phyloP scores from a whole-genome alignment of 352 stramenopile genomes.

The Aphanomyces stellatus region DNA sequence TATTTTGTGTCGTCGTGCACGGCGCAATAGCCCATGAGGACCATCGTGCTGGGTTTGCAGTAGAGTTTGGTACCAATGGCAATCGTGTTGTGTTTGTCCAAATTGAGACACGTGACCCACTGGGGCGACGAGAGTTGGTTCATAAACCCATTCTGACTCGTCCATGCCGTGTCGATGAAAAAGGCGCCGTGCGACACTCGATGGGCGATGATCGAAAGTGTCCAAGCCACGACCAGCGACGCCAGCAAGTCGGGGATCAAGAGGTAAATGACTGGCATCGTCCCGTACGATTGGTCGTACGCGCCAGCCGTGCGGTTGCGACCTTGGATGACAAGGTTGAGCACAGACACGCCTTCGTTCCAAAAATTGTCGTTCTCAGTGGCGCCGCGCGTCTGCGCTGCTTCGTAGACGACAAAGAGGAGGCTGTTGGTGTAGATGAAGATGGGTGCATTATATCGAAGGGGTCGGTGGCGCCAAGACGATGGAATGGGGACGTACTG shows the following conservation, averaged over 20 bases:
- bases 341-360: neutral
- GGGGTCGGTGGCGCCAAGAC: neutral
- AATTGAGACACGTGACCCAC: constrained; percentile 1
- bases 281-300: no score
- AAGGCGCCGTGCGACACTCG: neutral
- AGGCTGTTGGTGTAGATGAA: neutral
- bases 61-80: constrained; percentile 5
- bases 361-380: neutral
- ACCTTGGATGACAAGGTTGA: no score
- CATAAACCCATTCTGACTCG: neutral
- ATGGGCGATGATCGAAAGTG: neutral
- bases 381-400: neutral
- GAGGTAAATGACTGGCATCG: neutral
- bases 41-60: constrained; percentile 2
- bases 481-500: neutral
- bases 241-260: neutral
- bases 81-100: constrained; percentile 1
- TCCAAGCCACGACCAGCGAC: neutral
- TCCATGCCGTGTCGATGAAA: neutral
- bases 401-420: neutral
- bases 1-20: neutral
- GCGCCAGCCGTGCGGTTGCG: no score
- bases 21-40: neutral
- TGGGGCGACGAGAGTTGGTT: neutral
- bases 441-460: neutral